Evolutionary conservation across 176 grass and related monocot species (phyloP), one percentile per base, ranked within the genome.

Genomic region (Hyparrhenia diplandra): DNA sequence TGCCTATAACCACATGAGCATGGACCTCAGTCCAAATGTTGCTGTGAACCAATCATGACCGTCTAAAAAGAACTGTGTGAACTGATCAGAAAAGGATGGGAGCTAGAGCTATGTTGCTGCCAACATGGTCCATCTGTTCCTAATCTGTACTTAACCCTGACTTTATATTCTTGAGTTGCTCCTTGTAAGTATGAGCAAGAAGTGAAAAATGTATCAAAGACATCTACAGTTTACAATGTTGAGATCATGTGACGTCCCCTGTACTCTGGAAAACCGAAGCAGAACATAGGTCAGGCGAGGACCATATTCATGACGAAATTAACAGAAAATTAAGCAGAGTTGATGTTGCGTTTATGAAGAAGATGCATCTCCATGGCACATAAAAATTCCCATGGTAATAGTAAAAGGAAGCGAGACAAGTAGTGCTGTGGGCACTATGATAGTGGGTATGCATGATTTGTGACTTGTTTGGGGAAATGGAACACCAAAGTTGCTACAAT

Each of bases 391-490:
- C 5, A 1, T 58, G 8, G 52, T 23, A 55, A n/a, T 39, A 39
- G 5, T 10, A 41, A 41, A 41, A 11, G 2, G 39, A 10, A 41
- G 39, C 1, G 8, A 55, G n/a, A n/a, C n/a, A n/a, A n/a, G n/a
- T 74, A 80, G 76, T 89, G 82, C 69, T 75, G 10, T 54, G 39
- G 16, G 82, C 87, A 88, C 52, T 63, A 75, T 23, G 59, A 36
- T 74, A 69, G 81, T 88, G 86, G 61, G 74, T 62, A n/a, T n/a
- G n/a, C 81, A 59, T 79, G 81, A 59, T 24, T 64, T 84, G 80
- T 63, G 36, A 36, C 55, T 64, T 54, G 34, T 65, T 72, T 78
- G 34, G 45, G 36, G 12, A 35, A 67, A 39, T 74, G 13, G 13
- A 27, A 23, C 45, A 59, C 51, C 6, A 24, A 84, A 54, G 82